phyloP scores from a whole-genome alignment of 192 early-diverging fungal species.

The Backusella luteola region DNA sequence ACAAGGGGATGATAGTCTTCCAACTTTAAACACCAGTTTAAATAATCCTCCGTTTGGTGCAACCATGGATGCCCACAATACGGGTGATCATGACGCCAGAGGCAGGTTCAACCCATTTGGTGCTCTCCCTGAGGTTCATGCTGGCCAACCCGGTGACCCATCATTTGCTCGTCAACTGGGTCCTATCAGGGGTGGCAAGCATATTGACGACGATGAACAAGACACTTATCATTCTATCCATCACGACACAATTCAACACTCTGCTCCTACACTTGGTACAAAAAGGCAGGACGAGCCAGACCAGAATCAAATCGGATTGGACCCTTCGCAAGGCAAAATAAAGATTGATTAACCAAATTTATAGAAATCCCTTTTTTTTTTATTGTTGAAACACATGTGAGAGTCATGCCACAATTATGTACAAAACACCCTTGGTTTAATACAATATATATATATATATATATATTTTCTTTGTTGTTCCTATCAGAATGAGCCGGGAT shows the following conservation, averaged over 20 bases:
- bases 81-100: not conserved
- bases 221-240: not conserved
- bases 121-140: not conserved
- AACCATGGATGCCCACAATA: not conserved
- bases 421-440: not conserved
- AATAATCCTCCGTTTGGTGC: not conserved
- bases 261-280: conserved; percentile 5
- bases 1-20: conserved; percentile 4
- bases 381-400: not conserved
- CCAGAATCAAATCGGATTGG: not conserved
- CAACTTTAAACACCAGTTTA: not conserved
- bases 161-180: conserved; percentile 3
- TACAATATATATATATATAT: not conserved
- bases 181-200: not conserved
- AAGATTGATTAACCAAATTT: not conserved
- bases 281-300: not conserved
- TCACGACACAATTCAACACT: not conserved
- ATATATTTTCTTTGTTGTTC: not conserved
- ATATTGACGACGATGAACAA: not conserved
- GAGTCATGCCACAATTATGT: not conserved
- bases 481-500: not conserved
- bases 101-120: conserved; percentile 2
- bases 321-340: conserved; percentile 2
- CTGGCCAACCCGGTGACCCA: not conserved
- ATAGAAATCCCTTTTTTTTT: not conserved